Conservation (phyloP, 192 early-diverging fungal genomes). For the Coemansia sp. region DNA sequence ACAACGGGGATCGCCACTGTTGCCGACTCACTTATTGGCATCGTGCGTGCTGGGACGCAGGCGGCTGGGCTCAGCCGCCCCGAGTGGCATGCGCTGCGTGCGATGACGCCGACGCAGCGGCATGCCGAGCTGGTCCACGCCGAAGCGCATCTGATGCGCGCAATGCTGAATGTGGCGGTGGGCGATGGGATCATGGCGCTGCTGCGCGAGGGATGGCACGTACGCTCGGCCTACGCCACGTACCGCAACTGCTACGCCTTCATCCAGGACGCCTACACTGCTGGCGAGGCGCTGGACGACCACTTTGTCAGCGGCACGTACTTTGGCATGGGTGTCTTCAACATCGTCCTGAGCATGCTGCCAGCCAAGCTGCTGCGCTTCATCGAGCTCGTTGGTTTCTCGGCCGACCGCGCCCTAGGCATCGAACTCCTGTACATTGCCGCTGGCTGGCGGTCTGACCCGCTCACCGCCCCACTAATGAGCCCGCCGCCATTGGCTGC, state of each 20-base stretch:
- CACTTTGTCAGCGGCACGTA: constrained; percentile 81
- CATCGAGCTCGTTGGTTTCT: constrained; percentile 83
- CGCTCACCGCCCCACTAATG: constrained; percentile 19
- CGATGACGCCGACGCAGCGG: constrained; percentile 36
- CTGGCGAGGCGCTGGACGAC: constrained; percentile 68
- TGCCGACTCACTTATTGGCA: constrained; percentile 44
- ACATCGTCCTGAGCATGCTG: constrained; percentile 74
- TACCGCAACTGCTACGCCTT: constrained; percentile 63
- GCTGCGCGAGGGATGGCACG: constrained; percentile 75
- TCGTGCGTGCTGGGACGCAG: constrained; percentile 41
- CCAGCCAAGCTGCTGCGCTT: constrained; percentile 71
- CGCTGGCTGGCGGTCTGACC: constrained; percentile 63
- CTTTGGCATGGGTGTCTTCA: constrained; percentile 76
- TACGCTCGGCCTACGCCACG: constrained; percentile 66
- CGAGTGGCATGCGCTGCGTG: constrained; percentile 33
- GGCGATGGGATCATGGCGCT: constrained; percentile 76
- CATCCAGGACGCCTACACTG: constrained; percentile 53
- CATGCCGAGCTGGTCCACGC: constrained; percentile 78
- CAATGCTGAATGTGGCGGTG: constrained; percentile 69
- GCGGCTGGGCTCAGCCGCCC: constrained; percentile 38
- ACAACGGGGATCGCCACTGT: constrained; percentile 32
- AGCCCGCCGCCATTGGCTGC: constrained; percentile 12
- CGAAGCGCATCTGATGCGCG: constrained; percentile 72
- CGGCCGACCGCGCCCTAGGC: constrained; percentile 72
- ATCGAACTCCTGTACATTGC: constrained; percentile 70